Conservation (phyloP, 2,329 filamentous ascomycete genomes). For the Westerdykella ornata region DNA sequence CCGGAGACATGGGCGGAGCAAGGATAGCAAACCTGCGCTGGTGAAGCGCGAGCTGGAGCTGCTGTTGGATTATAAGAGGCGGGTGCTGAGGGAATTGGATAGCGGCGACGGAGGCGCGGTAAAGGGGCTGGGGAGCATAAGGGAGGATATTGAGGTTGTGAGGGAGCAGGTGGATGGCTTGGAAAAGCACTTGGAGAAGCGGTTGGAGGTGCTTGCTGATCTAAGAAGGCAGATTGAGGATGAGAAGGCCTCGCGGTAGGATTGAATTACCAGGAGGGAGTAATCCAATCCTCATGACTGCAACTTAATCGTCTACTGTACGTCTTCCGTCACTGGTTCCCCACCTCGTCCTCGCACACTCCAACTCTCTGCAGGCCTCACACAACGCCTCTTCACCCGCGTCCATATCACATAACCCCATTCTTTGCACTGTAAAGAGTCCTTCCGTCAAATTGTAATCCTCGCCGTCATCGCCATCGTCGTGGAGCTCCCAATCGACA, state of each 20-base stretch:
- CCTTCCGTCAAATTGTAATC: too few species aligned
- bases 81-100: conserved; percentile 68
- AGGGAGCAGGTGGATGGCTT: conserved; percentile 89
- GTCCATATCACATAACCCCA: too few species aligned
- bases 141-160: conserved; percentile 84
- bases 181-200: conserved; percentile 69
- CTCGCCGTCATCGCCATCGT: too few species aligned
- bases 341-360: too few species aligned
- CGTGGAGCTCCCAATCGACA: too few species aligned
- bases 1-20: conserved; percentile 50
- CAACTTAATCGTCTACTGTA: too few species aligned
- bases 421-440: too few species aligned
- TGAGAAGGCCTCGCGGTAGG: conserved; percentile 55
- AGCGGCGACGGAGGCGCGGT: conserved; percentile 58
- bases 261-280: not conserved
- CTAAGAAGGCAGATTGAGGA: conserved; percentile 78
- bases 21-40: conserved; percentile 75
- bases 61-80: conserved; percentile 88
- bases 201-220: conserved; percentile 69
- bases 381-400: too few species aligned
- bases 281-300: too few species aligned
- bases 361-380: too few species aligned
- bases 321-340: not conserved
- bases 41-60: conserved; percentile 93
- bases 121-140: conserved; percentile 65